These are phyloP conservation scores for Claviceps purpurea DNA, from an alignment of 2,329 filamentous ascomycete species.

Conservation along the genomic window DNA sequence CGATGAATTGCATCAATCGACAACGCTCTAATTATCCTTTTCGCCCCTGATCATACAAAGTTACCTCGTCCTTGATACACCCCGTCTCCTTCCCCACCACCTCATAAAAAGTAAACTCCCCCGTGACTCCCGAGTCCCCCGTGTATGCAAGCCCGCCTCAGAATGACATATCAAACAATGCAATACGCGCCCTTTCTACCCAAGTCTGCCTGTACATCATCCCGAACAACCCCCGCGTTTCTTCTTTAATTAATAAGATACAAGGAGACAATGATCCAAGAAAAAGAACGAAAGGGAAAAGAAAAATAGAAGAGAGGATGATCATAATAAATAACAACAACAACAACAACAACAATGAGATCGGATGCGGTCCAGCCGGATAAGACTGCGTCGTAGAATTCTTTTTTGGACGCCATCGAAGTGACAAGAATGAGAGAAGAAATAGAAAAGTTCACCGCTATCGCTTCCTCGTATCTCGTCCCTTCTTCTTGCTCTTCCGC, in stretches of 20 bases:
- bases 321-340: neutral
- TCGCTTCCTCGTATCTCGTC: conserved; percentile 42
- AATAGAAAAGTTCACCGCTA: conserved; percentile 21
- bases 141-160: neutral
- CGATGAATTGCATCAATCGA: too few species aligned
- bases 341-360: neutral
- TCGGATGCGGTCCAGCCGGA: neutral
- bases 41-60: too few species aligned
- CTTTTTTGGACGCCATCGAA: too few species aligned
- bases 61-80: too few species aligned
- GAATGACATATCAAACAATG: neutral
- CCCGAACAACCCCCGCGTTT: neutral
- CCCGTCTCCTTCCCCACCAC: too few species aligned
- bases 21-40: too few species aligned
- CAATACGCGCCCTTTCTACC: neutral
- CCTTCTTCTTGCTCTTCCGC: conserved; percentile 47
- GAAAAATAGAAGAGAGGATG: neutral
- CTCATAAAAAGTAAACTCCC: neutral
- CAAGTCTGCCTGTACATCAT: neutral
- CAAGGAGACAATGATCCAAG: neutral
- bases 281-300: neutral
- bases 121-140: neutral
- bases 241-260: neutral
- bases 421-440: too few species aligned
- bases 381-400: neutral